A percentile compares a stretch with the other conserved stretches of the same genome.
Evolutionary conservation across 106 monocot genomes (phyloP).

Genomic region (Phalaenopsis aphrodite): DNA sequence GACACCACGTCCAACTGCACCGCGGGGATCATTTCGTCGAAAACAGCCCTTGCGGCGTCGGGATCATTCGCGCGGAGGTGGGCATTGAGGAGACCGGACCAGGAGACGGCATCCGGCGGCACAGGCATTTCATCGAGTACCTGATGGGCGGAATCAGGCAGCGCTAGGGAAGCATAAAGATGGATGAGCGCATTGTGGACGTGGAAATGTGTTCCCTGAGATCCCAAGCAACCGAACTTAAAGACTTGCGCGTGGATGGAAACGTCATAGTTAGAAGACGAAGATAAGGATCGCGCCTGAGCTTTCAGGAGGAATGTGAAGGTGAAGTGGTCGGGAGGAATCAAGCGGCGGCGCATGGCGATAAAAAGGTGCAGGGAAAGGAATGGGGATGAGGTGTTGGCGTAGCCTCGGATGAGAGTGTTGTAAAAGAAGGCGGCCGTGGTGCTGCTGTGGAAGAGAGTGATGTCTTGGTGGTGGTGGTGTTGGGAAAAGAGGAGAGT

Average conservation of each 20-base stretch:
- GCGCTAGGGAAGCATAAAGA: conserved; percentile 21
- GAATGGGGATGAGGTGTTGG: conserved; percentile 14
- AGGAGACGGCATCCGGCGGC: conserved; percentile 30
- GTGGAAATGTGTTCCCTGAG: conserved; percentile 9
- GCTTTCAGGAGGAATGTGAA: conserved; percentile 48
- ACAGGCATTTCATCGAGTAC: conserved; percentile 36
- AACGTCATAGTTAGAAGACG: neutral
- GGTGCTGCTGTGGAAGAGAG: neutral
- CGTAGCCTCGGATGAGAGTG: conserved; percentile 31
- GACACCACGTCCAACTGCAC: conserved; percentile 23
- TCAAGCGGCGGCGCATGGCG: conserved; percentile 24
- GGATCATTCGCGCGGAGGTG: conserved; percentile 14
- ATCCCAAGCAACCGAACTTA: conserved; percentile 32
- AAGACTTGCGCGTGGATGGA: conserved; percentile 23
- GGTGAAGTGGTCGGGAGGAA: conserved; percentile 33
- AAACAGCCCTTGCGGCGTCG: conserved; percentile 20
- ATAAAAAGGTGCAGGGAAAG: conserved; percentile 20
- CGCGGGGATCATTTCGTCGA: conserved; percentile 15
- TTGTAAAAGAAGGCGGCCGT: conserved; percentile 32
- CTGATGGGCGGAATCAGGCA: conserved; percentile 4
- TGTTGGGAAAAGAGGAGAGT: conserved; percentile 15
- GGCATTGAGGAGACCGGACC: conserved; percentile 28
- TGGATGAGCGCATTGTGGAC: conserved; percentile 36
- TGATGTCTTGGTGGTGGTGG: conserved; percentile 11
- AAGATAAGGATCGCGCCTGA: conserved; percentile 6